Conservation (phyloP, 2,329 filamentous ascomycete species). For the Aspergillus arachidicola region DNA sequence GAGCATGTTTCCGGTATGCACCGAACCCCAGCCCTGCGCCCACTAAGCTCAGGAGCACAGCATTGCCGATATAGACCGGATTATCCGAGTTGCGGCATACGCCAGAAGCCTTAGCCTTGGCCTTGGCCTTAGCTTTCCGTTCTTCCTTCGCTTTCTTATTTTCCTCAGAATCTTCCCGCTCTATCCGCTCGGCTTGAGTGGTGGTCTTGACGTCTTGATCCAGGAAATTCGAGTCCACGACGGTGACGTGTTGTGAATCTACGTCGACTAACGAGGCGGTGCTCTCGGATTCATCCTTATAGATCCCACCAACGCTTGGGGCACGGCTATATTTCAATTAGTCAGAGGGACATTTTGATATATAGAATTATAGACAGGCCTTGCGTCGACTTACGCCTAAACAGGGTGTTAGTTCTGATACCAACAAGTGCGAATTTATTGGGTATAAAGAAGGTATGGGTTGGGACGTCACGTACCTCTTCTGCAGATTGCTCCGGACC, state of each 20-base stretch:
- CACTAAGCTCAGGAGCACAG: slow-evolving; percentile 43
- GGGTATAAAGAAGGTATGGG: neutral
- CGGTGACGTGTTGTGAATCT: slow-evolving; percentile 48
- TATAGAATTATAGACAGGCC: neutral
- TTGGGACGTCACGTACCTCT: slow-evolving; percentile 42
- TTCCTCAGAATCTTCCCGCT: slow-evolving; percentile 40
- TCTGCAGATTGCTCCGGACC: slow-evolving; percentile 50
- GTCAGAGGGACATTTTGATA: neutral
- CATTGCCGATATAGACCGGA: slow-evolving; percentile 52
- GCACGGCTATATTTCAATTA: slow-evolving; percentile 39
- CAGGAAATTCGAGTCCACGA: slow-evolving; percentile 46
- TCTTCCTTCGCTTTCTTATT: slow-evolving; percentile 31
- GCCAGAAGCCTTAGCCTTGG: slow-evolving; percentile 32
- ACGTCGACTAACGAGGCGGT: slow-evolving; percentile 50
- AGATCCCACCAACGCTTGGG: slow-evolving; percentile 40
- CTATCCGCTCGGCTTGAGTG: slow-evolving; percentile 50
- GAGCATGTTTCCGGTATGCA: slow-evolving; percentile 50
- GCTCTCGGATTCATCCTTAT: slow-evolving; percentile 43
- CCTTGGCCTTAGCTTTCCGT: slow-evolving; percentile 35
- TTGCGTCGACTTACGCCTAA: slow-evolving; percentile 41
- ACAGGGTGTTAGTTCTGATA: slow-evolving; percentile 15
- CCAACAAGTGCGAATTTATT: neutral
- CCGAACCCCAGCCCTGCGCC: slow-evolving; percentile 49
- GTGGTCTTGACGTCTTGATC: slow-evolving; percentile 47
- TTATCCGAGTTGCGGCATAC: slow-evolving; percentile 45